Evolutionary conservation across 768 basidiomycete genomes (phyloP).

Genomic region (Trametes cingulata): DNA sequence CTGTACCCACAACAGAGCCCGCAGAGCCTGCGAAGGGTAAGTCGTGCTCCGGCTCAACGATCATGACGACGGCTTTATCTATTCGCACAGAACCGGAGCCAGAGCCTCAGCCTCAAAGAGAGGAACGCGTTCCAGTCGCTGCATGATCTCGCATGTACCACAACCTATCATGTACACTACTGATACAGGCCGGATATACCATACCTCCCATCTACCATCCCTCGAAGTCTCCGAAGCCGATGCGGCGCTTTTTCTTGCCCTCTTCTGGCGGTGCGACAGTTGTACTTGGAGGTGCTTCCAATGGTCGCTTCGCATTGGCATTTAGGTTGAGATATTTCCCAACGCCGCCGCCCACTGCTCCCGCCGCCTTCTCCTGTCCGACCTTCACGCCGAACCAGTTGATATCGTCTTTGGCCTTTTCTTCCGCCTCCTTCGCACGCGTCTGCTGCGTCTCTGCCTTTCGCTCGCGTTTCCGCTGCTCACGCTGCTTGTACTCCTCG

Average conservation of each 20-base stretch:
- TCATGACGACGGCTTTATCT: background rate
- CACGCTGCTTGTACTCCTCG: conserved; percentile 84
- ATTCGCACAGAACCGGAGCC: background rate
- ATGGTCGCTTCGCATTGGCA: conserved; percentile 26
- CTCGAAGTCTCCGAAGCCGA: conserved; percentile 91
- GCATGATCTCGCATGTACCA: conserved; percentile 22
- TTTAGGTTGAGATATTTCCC: conserved; percentile 78
- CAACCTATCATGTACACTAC: conserved; percentile 16
- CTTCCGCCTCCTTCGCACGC: conserved; percentile 36
- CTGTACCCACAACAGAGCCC: conserved; percentile 52
- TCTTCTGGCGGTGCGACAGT: conserved; percentile 39
- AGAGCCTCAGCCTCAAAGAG: background rate
- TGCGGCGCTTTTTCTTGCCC: conserved; percentile 74
- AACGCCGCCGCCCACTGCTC: conserved; percentile 50
- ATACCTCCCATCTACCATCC: conserved; percentile 54
- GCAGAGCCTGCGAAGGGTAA: conserved; percentile 36
- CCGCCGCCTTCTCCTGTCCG: conserved; percentile 46
- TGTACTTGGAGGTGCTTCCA: conserved; percentile 13
- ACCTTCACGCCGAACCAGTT: conserved; percentile 93
- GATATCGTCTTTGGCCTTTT: conserved; percentile 64
- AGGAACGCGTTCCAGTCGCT: conserved; percentile 33
- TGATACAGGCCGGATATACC: conserved; percentile 15
- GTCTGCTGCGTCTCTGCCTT: conserved; percentile 41
- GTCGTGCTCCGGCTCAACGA: too few relatives aligned
- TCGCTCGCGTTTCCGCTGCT: conserved; percentile 75